Conservation (phyloP, 2,329 filamentous ascomycete genomes). For the Arthrinium phaeospermum region DNA sequence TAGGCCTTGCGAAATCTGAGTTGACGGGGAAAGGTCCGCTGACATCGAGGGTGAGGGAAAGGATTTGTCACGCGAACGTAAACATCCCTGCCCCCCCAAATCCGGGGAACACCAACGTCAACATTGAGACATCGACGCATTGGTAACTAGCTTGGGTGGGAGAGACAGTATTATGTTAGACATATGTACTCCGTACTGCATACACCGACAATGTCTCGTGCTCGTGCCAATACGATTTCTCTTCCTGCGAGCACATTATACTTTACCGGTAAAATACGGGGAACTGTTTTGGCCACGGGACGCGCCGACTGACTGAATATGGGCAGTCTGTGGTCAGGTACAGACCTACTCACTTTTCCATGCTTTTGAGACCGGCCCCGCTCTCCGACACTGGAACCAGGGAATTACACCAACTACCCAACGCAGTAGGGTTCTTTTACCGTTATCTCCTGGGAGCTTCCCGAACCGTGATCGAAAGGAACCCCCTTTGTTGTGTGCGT, state of each 20-base stretch:
- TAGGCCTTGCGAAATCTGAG: neutral
- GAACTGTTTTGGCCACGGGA: neutral
- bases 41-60: neutral
- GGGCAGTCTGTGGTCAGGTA: neutral
- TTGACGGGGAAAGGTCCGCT: neutral
- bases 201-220: neutral
- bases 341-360: neutral
- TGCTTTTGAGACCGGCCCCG: neutral
- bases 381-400: neutral
- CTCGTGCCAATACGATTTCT: neutral
- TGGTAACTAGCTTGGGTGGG: neutral
- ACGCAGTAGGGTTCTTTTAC: neutral
- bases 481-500: neutral
- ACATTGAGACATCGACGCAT: neutral
- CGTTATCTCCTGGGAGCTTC: neutral
- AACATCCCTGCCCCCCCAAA: neutral
- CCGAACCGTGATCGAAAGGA: neutral
- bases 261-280: neutral
- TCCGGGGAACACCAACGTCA: neutral
- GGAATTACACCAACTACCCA: neutral
- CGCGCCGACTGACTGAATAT: neutral
- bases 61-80: neutral
- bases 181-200: no score
- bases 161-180: neutral
- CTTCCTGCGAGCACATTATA: neutral